Percentiles rank a stretch among this genome's conserved stretches.
Evolutionary conservation across 2,329 filamentous ascomycete species (phyloP).

Genomic region (Lasiodiplodia theobromae): DNA sequence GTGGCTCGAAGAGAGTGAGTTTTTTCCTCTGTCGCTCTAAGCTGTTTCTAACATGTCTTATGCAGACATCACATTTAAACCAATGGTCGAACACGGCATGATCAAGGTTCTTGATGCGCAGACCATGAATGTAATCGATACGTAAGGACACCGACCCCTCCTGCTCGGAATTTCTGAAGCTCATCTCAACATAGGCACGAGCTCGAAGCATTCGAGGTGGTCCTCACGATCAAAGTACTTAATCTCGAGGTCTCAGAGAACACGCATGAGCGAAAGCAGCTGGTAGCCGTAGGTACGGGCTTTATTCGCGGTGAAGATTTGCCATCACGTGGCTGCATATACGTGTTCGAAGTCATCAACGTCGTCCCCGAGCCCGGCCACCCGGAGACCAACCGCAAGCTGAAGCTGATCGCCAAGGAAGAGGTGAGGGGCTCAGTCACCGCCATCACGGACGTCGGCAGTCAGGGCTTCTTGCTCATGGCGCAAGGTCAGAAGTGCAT

Average conservation of each 20-base stretch:
- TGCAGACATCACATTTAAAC: constrained; percentile 63
- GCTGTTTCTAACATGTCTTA: not conserved
- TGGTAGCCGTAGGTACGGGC: constrained; percentile 86
- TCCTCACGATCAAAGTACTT: constrained; percentile 83
- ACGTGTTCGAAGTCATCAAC: constrained; percentile 88
- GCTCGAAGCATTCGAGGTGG: constrained; percentile 76
- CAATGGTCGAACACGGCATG: constrained; percentile 73
- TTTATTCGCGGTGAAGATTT: constrained; percentile 90
- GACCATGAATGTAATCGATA: constrained; percentile 81
- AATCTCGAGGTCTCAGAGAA: constrained; percentile 90
- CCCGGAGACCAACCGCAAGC: constrained; percentile 82
- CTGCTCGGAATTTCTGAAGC: not conserved
- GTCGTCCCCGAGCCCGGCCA: constrained; percentile 88
- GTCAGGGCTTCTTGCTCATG: constrained; percentile 85
- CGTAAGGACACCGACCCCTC: constrained; percentile 40
- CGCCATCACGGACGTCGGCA: constrained; percentile 81
- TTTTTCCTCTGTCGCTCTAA: not conserved
- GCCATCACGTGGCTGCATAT: constrained; percentile 81
- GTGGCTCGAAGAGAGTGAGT: constrained; percentile 74
- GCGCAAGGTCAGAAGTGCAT: constrained; percentile 97
- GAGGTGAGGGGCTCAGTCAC: constrained; percentile 93
- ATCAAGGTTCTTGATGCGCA: constrained; percentile 80
- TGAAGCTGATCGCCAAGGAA: constrained; percentile 88
- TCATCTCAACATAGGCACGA: constrained; percentile 55
- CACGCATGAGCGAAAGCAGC: constrained; percentile 82